Evolutionary conservation across 2,329 filamentous ascomycete species (phyloP).

Genomic region (Acrocalymma vagum): DNA sequence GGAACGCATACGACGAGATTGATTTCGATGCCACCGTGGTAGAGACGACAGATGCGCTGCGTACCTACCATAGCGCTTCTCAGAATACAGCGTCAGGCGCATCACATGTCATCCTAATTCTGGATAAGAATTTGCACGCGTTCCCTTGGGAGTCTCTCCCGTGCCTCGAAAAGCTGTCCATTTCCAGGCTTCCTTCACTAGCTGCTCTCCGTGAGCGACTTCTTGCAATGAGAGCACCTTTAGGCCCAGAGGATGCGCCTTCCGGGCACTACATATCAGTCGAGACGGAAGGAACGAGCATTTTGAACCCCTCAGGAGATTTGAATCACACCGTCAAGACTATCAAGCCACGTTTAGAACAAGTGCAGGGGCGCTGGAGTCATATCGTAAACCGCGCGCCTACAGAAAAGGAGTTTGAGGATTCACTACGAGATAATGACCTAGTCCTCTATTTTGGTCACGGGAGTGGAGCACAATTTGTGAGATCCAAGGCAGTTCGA

Average conservation of each 20-base stretch:
- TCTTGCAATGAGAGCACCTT: constrained; percentile 57
- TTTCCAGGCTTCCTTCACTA: constrained; percentile 89
- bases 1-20: constrained; percentile 96
- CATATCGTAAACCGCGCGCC: constrained; percentile 74
- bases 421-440: constrained; percentile 70
- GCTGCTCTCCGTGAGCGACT: constrained; percentile 82
- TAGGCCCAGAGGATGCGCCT: constrained; percentile 12
- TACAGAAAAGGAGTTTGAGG: constrained; percentile 78
- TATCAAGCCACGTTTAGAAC: constrained; percentile 72
- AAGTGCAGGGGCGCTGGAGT: constrained; percentile 65
- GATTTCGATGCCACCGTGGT: constrained; percentile 93
- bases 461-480: constrained; percentile 93
- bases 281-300: constrained; percentile 70
- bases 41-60: constrained; percentile 84
- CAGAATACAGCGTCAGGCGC: constrained; percentile 45
- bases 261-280: constrained; percentile 60
- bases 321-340: constrained; percentile 79
- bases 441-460: constrained; percentile 95
- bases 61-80: constrained; percentile 72
- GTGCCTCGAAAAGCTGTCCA: constrained; percentile 79
- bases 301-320: constrained; percentile 90
- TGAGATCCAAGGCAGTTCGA: constrained; percentile 83
- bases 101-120: constrained; percentile 83
- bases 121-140: constrained; percentile 88
- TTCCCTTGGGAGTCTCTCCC: constrained; percentile 98